Conservation (phyloP, 2,329 filamentous ascomycete species). For the Huntiella abstrusa region DNA sequence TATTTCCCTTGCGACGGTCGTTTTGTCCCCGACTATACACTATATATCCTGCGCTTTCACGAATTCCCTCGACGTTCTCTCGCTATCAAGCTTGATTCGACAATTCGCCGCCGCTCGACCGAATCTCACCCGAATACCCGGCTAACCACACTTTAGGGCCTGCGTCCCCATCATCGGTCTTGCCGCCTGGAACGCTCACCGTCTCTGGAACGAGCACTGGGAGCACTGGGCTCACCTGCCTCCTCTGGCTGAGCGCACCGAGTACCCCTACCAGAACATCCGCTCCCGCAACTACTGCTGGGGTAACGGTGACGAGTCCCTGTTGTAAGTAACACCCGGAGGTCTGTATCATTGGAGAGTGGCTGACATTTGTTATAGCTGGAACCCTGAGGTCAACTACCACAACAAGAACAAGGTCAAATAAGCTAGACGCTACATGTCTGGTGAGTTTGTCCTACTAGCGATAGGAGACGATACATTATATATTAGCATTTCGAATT, state of each 20-base stretch:
- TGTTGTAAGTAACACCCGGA: slow-evolving; percentile 36
- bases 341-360: background rate
- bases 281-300: slow-evolving; percentile 88
- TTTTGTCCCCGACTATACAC: background rate
- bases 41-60: background rate
- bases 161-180: slow-evolving; percentile 55
- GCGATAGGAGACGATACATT: background rate
- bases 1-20: background rate
- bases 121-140: background rate
- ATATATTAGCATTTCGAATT: background rate
- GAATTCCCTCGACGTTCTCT: background rate
- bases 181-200: slow-evolving; percentile 65
- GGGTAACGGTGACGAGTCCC: slow-evolving; percentile 86
- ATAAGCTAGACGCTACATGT: slow-evolving; percentile 8
- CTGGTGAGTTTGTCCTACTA: background rate
- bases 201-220: slow-evolving; percentile 92
- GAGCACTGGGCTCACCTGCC: slow-evolving; percentile 78
- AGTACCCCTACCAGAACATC: slow-evolving; percentile 98
- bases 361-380: slow-evolving; percentile 35
- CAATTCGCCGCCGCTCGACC: background rate
- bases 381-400: slow-evolving; percentile 91
- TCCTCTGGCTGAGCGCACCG: slow-evolving; percentile 71
- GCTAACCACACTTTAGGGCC: slow-evolving; percentile 32
- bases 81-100: too few species aligned
- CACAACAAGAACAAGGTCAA: slow-evolving; percentile 71